These are phyloP conservation scores for Puccinia hordei DNA, from an alignment of 1,284 basidiomycete genomes.

Conservation along the genomic window DNA sequence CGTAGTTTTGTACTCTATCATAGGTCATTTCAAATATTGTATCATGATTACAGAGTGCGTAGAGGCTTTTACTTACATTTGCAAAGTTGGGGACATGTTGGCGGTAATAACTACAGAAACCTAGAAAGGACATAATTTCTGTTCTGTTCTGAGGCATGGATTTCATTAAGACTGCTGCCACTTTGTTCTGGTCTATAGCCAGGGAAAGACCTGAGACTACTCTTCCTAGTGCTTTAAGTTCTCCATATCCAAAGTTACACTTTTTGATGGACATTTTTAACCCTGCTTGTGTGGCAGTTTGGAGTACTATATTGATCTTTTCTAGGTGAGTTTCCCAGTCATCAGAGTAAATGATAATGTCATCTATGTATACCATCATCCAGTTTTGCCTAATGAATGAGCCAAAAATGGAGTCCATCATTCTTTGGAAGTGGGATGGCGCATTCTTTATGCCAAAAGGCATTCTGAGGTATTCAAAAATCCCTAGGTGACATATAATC, in stretches of 20 bases:
- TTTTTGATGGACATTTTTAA: background rate
- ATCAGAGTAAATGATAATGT: too few relatives aligned
- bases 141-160: too few relatives aligned
- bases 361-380: too few relatives aligned
- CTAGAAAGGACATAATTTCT: too few relatives aligned
- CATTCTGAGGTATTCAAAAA: background rate
- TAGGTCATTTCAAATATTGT: background rate
- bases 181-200: conserved; percentile 62
- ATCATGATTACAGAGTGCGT: background rate
- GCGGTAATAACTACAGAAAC: too few relatives aligned
- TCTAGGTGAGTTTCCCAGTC: too few relatives aligned
- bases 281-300: too few relatives aligned
- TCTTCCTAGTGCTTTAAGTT: background rate
- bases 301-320: too few relatives aligned
- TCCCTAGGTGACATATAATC: background rate
- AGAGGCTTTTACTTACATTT: background rate
- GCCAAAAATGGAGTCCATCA: too few relatives aligned
- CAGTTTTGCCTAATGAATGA: too few relatives aligned
- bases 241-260: conserved; percentile 24
- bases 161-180: conserved; percentile 52
- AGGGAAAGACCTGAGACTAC: conserved; percentile 58
- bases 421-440: background rate
- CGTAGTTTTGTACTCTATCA: background rate
- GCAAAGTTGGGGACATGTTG: too few relatives aligned
- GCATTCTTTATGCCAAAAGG: conserved; percentile 23